phyloP scores from a whole-genome alignment of 176 grass and related monocot species.

The Thinopyrum elongatum region DNA sequence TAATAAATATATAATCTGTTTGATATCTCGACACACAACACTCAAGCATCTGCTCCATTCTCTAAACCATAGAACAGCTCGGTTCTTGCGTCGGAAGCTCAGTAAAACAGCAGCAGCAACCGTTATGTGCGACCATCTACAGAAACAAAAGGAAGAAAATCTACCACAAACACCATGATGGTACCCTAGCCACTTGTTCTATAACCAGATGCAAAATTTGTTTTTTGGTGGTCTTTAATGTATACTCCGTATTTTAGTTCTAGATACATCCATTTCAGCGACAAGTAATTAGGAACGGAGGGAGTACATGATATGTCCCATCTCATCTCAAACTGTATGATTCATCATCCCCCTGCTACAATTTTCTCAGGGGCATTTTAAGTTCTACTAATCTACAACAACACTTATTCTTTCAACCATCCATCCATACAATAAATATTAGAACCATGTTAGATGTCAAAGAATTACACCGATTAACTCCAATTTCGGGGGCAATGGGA shows the following conservation, averaged over 20 bases:
- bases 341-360: conserved; percentile 27
- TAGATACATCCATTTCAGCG: no score
- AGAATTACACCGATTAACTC: conserved; percentile 51
- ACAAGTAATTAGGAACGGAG: no score
- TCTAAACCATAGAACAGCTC: background rate
- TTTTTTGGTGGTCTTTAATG: conserved; percentile 19
- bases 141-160: background rate
- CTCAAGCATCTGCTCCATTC: background rate
- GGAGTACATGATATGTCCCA: conserved; percentile 22
- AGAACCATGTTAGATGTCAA: conserved; percentile 57
- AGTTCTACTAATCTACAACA: conserved; percentile 54
- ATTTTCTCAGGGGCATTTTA: conserved; percentile 27
- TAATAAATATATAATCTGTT: no score
- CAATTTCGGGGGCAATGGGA: conserved; percentile 21
- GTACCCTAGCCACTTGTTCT: background rate
- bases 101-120: background rate
- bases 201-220: conserved; percentile 47
- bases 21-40: no score
- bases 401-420: conserved; percentile 35
- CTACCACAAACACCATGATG: background rate
- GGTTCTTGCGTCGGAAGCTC: background rate
- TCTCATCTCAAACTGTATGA: conserved; percentile 30
- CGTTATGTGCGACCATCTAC: background rate
- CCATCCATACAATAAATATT: conserved; percentile 48
- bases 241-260: no score